Base-by-base conservation (phyloP, 305 asterid genomes). In the Fraxinus baroniana region DNA sequence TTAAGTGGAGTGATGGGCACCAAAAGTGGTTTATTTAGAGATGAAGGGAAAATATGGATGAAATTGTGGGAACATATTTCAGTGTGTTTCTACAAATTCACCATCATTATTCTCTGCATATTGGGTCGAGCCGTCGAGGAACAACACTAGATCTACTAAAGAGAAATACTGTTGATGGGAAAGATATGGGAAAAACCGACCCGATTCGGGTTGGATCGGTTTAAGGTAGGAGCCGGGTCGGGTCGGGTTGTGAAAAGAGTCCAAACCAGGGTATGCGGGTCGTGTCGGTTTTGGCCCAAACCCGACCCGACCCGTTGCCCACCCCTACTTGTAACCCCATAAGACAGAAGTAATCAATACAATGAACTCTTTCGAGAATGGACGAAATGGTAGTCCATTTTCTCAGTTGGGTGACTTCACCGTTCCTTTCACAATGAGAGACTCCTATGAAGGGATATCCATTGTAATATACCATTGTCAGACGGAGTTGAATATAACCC, bases 31-130 rank as follows among this genome's bases (percentile, higher is more conserved):
- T 83, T 88, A 77, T 57, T 79, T 77, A 92, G 86, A 44, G 93
- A 91, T 72, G 92, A 95, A 66, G 89, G 89, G 85, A 87, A 87
- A 68, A 77, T 89, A 83, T 89, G 97, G 95, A 80, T 84, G 89
- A 89, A 87, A 77, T 49, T 94, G 55, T 90, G 92, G 97, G 93
- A 86, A 74, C 90, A 83, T 84, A 84, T 94, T 80, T 81, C 85
- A 2, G 91, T 82, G 64, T 37, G 83, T 66, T 91, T 87, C 66
- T 86, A 73, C 36, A 91, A 85, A 89, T 93, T 83, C 95, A 88
- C 35, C 89, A 88, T 75, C 87, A 83, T 10, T 90, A 89, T 60
- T 89, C 89, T 12, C 94, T 85, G 79, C 89, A 87, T 87, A 82
- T 91, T 39, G 88, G 91, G 78, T 81, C 89, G 0, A 82, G 90